A percentile compares a stretch with the other conserved stretches of the same genome.
phyloP scores from a whole-genome alignment of 768 basidiomycete genomes.

The Boletus pseudo-olivaceus region DNA sequence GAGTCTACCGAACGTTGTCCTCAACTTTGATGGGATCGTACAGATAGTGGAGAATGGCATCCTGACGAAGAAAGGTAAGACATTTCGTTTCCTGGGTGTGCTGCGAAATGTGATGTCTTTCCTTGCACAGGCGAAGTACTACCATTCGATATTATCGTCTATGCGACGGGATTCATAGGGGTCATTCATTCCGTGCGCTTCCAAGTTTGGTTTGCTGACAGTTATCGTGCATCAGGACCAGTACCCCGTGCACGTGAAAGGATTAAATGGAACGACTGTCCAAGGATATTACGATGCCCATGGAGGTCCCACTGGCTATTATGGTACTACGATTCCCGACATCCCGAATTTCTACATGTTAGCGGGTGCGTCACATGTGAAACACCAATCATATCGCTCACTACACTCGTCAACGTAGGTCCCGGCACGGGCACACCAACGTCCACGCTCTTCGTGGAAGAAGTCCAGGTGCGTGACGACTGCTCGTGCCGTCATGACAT shows the following conservation, averaged over 20 bases:
- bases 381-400: background rate
- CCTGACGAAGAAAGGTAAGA: conserved; percentile 22
- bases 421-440: conserved; percentile 27
- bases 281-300: conserved; percentile 28
- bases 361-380: conserved; percentile 19
- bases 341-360: conserved; percentile 38
- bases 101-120: background rate
- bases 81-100: background rate
- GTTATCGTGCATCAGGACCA: conserved; percentile 12
- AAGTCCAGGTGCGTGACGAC: conserved; percentile 24
- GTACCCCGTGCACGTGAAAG: conserved; percentile 23
- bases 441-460: conserved; percentile 28
- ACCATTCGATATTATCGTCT: conserved; percentile 34
- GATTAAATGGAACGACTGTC: conserved; percentile 21
- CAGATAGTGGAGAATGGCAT: conserved; percentile 19
- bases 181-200: conserved; percentile 14
- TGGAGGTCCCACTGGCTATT: conserved; percentile 34
- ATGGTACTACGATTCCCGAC: conserved; percentile 31
- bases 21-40: conserved; percentile 25
- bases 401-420: conserved; percentile 8
- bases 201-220: background rate
- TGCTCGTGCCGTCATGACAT: background rate
- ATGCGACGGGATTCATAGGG: conserved; percentile 32
- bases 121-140: conserved; percentile 22
- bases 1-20: conserved; percentile 21